A percentile compares a stretch with the other conserved stretches of the same genome.
Conservation (phyloP, 176 grass and related monocot species). For the Musa troglodytarum region DNA sequence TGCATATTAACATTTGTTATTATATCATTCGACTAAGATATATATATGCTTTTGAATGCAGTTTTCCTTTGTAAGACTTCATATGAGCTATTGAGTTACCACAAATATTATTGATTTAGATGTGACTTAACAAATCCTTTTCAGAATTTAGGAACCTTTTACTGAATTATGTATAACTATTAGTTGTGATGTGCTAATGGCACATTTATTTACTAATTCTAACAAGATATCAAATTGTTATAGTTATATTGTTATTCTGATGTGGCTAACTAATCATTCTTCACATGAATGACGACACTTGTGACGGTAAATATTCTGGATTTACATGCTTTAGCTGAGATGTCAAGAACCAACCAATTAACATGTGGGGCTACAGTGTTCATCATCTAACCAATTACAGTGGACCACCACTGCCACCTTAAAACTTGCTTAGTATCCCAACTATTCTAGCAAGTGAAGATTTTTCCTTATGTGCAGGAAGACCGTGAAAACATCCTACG, state of each 20-base stretch:
- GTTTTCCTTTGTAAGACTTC: no score
- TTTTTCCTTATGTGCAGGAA: conserved; percentile 37
- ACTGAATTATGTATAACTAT: not conserved
- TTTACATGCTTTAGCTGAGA: not conserved
- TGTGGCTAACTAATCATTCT: not conserved
- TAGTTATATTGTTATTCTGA: not conserved
- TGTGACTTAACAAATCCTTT: not conserved
- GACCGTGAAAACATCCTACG: conserved; percentile 84
- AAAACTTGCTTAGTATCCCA: not conserved
- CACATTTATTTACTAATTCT: not conserved
- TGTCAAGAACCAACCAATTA: not conserved
- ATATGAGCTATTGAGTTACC: no score
- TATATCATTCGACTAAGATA: no score
- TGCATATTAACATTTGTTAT: no score
- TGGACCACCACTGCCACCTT: not conserved
- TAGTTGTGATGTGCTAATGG: not conserved
- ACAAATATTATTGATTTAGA: no score
- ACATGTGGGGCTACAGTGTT: not conserved
- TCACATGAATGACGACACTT: not conserved
- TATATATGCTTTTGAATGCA: no score
- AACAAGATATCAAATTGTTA: not conserved
- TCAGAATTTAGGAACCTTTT: not conserved
- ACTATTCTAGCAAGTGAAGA: not conserved
- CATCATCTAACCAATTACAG: not conserved
- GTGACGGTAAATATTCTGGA: not conserved